These are phyloP conservation scores for Blastobotrys serpentis DNA, from an alignment of 1,139 yeast species.

Conservation along the genomic window DNA sequence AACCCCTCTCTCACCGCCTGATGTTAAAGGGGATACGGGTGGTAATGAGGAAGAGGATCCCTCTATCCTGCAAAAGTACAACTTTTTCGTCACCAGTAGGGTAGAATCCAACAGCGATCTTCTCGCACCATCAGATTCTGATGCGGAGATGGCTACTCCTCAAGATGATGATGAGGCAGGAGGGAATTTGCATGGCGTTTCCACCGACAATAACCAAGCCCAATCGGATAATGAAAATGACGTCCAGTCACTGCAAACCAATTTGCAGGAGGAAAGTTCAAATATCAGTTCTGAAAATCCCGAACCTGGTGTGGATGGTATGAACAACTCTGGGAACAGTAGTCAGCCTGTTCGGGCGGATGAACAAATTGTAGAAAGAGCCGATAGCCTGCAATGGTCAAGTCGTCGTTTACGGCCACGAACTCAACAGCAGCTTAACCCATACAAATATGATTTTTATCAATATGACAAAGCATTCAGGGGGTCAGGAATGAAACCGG, in stretches of 20 bases:
- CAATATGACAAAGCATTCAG: slow-evolving; percentile 7
- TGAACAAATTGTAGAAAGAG: too few relatives aligned
- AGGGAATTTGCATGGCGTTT: not conserved
- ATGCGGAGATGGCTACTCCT: not conserved
- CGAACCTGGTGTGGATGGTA: too few relatives aligned
- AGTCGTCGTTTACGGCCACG: slow-evolving; percentile 7
- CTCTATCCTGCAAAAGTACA: not conserved
- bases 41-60: too few relatives aligned
- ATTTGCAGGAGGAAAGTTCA: not conserved
- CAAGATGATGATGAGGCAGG: not conserved
- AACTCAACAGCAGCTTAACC: slow-evolving; percentile 11
- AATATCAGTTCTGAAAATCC: too few relatives aligned
- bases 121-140: not conserved
- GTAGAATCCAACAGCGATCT: not conserved
- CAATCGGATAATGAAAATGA: too few relatives aligned
- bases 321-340: too few relatives aligned
- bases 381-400: slow-evolving; percentile 3
- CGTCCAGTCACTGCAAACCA: too few relatives aligned
- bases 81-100: not conserved
- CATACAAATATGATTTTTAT: slow-evolving; percentile 12
- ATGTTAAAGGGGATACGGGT: too few relatives aligned
- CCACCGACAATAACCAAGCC: too few relatives aligned
- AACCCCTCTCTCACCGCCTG: too few relatives aligned
- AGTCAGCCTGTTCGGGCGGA: too few relatives aligned
- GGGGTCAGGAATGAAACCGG: slow-evolving; percentile 10